phyloP scores from a whole-genome alignment of 1,284 basidiomycete species.

The Cryptococcus sp. region DNA sequence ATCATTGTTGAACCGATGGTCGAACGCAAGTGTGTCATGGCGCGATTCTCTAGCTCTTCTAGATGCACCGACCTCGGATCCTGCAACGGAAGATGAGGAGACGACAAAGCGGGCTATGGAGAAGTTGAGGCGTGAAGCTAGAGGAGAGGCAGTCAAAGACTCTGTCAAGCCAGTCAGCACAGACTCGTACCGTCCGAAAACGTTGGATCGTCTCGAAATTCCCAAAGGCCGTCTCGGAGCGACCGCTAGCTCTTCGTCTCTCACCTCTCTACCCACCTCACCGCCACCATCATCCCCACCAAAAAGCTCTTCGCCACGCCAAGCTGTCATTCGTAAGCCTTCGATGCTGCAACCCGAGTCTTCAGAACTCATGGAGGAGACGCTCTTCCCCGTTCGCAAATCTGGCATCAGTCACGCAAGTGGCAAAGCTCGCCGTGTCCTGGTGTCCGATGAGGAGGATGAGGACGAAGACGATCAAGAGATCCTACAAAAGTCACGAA shows the following conservation, averaged over 20 bases:
- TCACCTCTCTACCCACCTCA: conserved; percentile 22
- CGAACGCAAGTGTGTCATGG: conserved; percentile 15
- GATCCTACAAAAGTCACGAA: conserved; percentile 5
- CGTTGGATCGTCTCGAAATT: neutral
- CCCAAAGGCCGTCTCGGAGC: conserved; percentile 1
- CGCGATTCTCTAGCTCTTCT: conserved; percentile 16
- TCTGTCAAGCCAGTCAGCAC: neutral
- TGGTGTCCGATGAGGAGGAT: conserved; percentile 23
- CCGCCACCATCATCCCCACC: conserved; percentile 9
- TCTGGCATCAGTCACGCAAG: conserved; percentile 10
- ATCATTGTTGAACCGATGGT: conserved; percentile 26
- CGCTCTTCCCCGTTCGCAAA: conserved; percentile 17
- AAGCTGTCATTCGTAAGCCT: neutral
- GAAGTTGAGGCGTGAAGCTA: conserved; percentile 19
- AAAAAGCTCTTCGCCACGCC: neutral
- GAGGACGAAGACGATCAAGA: conserved; percentile 5
- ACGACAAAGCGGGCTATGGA: conserved; percentile 22
- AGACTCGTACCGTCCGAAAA: neutral
- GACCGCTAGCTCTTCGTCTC: conserved; percentile 15
- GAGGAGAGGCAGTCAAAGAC: conserved; percentile 8
- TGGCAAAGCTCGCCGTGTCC: conserved; percentile 9
- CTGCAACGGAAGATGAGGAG: conserved; percentile 14
- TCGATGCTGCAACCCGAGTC: neutral
- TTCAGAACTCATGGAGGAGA: conserved; percentile 18
- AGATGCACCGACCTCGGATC: conserved; percentile 14